Conservation (phyloP, 73 alveolate genomes). For the Strombidium stylifer region DNA sequence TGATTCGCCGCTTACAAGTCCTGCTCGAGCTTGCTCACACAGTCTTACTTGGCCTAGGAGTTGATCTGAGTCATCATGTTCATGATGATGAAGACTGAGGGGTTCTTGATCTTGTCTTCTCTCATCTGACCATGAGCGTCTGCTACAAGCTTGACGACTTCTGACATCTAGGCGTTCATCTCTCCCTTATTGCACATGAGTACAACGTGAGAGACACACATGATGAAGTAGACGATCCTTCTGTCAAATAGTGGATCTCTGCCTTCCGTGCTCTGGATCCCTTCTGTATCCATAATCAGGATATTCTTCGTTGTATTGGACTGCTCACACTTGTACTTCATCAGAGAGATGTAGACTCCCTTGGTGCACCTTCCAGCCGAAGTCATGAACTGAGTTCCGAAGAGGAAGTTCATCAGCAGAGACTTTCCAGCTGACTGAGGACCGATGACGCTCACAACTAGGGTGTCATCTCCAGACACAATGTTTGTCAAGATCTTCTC, state of each 20-base stretch:
- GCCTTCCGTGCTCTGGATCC: conserved; percentile 53
- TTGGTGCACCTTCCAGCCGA: conserved; percentile 66
- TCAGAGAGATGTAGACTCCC: conserved; percentile 56
- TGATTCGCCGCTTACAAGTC: not conserved
- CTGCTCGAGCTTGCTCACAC: not conserved
- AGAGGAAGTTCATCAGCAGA: conserved; percentile 41
- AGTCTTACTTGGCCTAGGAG: not conserved
- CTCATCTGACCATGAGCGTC: not conserved
- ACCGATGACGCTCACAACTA: conserved; percentile 59
- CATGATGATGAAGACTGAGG: conserved; percentile 2
- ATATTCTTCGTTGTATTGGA: conserved; percentile 1
- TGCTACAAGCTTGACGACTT: conserved; percentile 7
- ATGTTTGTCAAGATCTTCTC: not conserved
- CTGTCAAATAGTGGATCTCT: conserved; percentile 58
- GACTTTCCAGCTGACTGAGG: conserved; percentile 63
- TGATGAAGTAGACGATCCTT: conserved; percentile 40
- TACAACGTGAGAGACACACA: conserved; percentile 26
- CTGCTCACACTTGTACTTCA: conserved; percentile 19
- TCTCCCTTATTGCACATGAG: conserved; percentile 34
- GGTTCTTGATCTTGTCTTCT: not conserved
- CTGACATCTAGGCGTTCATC: conserved; percentile 22
- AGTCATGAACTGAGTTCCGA: conserved; percentile 55
- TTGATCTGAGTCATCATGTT: conserved; percentile 26
- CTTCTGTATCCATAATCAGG: conserved; percentile 65
- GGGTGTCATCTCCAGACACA: not conserved